phyloP scores from a whole-genome alignment of 2,329 filamentous ascomycete species.

The Geoglossum cookeanum region DNA sequence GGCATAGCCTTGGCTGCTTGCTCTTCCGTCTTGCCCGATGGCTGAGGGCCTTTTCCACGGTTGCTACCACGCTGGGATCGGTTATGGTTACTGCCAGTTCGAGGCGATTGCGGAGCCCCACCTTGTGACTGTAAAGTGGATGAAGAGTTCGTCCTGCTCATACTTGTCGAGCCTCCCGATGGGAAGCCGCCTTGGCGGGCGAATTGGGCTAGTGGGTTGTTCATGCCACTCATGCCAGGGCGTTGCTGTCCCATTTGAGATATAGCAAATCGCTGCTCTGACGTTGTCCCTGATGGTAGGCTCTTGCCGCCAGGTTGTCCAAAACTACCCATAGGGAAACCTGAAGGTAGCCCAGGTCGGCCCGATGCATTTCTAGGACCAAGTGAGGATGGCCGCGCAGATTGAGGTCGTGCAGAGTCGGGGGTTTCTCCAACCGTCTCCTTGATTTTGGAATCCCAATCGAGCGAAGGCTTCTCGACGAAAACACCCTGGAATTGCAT shows the following conservation, averaged over 20 bases:
- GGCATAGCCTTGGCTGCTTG: slow-evolving; percentile 77
- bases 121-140: slow-evolving; percentile 15
- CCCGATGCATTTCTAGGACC: slow-evolving; percentile 30
- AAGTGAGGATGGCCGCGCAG: slow-evolving; percentile 35
- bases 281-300: slow-evolving; percentile 58
- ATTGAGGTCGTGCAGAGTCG: slow-evolving; percentile 44
- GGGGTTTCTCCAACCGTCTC: slow-evolving; percentile 64
- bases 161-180: slow-evolving; percentile 5
- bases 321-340: slow-evolving; percentile 55
- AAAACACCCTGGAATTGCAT: slow-evolving; percentile 93
- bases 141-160: slow-evolving; percentile 6
- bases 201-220: slow-evolving; percentile 7
- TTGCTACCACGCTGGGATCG: slow-evolving; percentile 46
- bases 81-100: slow-evolving; percentile 34
- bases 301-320: slow-evolving; percentile 32
- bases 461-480: slow-evolving; percentile 84
- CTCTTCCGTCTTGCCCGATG: slow-evolving; percentile 36
- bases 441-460: slow-evolving; percentile 82
- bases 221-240: slow-evolving; percentile 23
- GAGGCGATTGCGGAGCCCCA: slow-evolving; percentile 49
- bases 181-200: slow-evolving; percentile 8
- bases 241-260: slow-evolving; percentile 25
- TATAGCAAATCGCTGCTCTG: slow-evolving; percentile 54
- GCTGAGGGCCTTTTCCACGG: slow-evolving; percentile 31
- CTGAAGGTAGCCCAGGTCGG: slow-evolving; percentile 30